Conservation (phyloP, 176 grass and related monocot genomes). For the Pharus latifolius region DNA sequence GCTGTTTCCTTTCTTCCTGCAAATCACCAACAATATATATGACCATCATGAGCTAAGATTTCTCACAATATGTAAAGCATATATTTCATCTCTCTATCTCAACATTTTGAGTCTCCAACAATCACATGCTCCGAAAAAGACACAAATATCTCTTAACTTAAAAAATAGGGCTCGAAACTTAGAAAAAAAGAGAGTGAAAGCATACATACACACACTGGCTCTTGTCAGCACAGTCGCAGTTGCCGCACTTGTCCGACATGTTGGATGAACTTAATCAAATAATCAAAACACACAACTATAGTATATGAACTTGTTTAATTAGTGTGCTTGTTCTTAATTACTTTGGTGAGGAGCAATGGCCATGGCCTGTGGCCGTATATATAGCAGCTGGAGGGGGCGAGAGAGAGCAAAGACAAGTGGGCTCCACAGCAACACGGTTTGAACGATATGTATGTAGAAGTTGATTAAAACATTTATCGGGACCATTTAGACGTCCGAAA, state of each 20-base stretch:
- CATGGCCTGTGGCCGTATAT: background rate
- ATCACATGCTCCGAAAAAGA: background rate
- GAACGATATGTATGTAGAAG: too few relatives aligned
- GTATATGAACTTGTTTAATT: background rate
- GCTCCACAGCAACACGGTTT: too few relatives aligned
- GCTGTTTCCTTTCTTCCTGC: conserved; percentile 61
- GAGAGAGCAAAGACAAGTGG: too few relatives aligned
- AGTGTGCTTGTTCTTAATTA: background rate
- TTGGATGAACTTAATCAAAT: background rate
- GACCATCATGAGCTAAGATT: background rate
- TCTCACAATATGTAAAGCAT: background rate
- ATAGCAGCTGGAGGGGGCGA: background rate
- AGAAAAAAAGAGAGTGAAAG: background rate
- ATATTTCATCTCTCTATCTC: background rate
- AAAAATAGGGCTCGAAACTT: background rate
- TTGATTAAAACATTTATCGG: too few relatives aligned
- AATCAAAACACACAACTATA: too few relatives aligned
- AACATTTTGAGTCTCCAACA: background rate
- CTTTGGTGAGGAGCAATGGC: conserved; percentile 2
- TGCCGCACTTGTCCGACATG: conserved; percentile 81
- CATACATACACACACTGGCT: conserved; percentile 56
- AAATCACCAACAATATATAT: background rate
- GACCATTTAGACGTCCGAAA: too few relatives aligned
- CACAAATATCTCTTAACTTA: background rate
- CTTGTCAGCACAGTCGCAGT: conserved; percentile 91